Conservation (phyloP, 1,284 basidiomycete genomes). For the Fomitiporia mediterranea region DNA sequence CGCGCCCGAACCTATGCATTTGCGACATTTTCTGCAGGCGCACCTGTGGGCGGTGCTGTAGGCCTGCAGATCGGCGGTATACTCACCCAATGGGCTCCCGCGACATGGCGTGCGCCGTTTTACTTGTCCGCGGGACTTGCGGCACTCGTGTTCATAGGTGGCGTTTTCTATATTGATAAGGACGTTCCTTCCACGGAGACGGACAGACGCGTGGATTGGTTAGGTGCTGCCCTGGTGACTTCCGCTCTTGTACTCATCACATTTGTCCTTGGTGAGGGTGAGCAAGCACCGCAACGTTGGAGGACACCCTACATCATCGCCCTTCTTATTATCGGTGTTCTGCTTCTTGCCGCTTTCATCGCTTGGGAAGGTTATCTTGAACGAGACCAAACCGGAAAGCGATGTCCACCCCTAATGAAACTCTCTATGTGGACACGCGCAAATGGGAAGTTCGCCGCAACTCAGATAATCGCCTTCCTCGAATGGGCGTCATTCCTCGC, state of each 20-base stretch:
- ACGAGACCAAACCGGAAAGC: conserved; percentile 25
- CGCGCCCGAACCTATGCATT: conserved; percentile 67
- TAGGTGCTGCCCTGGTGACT: conserved; percentile 74
- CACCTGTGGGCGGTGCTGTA: conserved; percentile 71
- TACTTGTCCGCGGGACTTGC: conserved; percentile 52
- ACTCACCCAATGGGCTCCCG: conserved; percentile 59
- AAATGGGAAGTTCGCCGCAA: conserved; percentile 59
- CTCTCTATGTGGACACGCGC: conserved; percentile 65
- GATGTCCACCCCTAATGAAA: conserved; percentile 62
- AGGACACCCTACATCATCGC: conserved; percentile 61
- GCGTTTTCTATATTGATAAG: conserved; percentile 48
- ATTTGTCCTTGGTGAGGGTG: conserved; percentile 76
- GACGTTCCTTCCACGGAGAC: conserved; percentile 32
- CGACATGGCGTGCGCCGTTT: conserved; percentile 60
- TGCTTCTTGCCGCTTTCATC: conserved; percentile 57
- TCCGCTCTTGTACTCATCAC: conserved; percentile 72
- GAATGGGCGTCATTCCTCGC: conserved; percentile 62
- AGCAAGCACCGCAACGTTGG: conserved; percentile 69
- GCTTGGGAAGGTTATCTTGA: conserved; percentile 68
- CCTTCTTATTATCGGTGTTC: conserved; percentile 58
- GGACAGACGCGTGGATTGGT: conserved; percentile 75
- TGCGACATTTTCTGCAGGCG: conserved; percentile 74
- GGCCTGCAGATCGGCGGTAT: conserved; percentile 68
- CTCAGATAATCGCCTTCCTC: conserved; percentile 65
- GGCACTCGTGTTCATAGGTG: conserved; percentile 44